Evolutionary conservation across 192 early-diverging fungal species (phyloP), one percentile per base, ranked within the genome.

Genomic region (Kickxella alabastrina): DNA sequence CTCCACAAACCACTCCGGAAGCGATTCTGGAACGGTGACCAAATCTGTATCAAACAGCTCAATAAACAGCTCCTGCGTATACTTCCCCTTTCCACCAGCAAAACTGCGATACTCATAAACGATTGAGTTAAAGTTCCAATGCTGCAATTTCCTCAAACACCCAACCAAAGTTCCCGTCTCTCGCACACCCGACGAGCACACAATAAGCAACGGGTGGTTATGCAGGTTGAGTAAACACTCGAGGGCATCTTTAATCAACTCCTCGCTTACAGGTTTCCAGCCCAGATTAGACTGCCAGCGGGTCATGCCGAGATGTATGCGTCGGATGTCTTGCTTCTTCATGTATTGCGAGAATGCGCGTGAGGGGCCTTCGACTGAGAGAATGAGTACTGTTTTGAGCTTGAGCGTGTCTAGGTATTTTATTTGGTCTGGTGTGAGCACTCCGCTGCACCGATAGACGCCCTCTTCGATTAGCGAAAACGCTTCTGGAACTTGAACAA

Each of bases 81-180:
- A 92, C 24, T 92, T 80, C 6, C 81, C 79, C 57, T 92, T 96
- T 17, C 78, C 91, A 6, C 91, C 90, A 5, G 92, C 93, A 77
- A 87, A 97, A 47, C 83, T 83, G n/a, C 90, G 90, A 57, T 95
- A 98, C 85, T 98, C 95, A n/a, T 85, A 85, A 32, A 95, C 82
- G 54, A 94, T 97, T 1, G 93, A 92, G 57, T 92, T 97, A 55
- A 97, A 93, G 61, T 96, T 96, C 94, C 93, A 98, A 26, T 86
- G 80, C 64, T 95, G 91, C 49, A 97, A 70, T 54, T 91, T 93
- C 21, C 95, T 78, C 44, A 98, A 62, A 52, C 95, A 98, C 7
- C 94, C 95, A 41, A 98, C 82, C 34, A 97, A 75, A 3, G 84
- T 88, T 6, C 95, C 95, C 1, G 93, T 97, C 60, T 98, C 95